Percentiles rank a stretch among this genome's conserved stretches.
phyloP scores from a whole-genome alignment of 768 basidiomycete species.

The Podaxis sp. region DNA sequence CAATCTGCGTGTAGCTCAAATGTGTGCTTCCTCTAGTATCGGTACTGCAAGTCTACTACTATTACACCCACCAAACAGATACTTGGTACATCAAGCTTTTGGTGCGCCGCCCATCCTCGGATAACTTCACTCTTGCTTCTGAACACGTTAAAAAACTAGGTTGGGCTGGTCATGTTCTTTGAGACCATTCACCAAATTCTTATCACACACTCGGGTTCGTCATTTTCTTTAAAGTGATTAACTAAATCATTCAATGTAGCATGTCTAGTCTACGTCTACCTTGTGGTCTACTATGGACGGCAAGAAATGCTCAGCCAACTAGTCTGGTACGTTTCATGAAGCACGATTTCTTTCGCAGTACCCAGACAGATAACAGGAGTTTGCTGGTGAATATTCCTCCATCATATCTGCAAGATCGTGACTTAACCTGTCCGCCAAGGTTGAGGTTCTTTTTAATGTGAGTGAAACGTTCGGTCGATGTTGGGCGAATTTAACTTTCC shows the following conservation, averaged over 20 bases:
- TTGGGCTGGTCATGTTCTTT: slow-evolving; percentile 40
- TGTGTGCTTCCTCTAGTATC: slow-evolving; percentile 36
- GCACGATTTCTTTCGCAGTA: neutral
- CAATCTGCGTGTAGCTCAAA: neutral
- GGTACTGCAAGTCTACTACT: slow-evolving; percentile 51
- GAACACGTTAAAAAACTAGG: slow-evolving; percentile 27
- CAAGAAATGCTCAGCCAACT: slow-evolving; percentile 22
- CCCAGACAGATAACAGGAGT: slow-evolving; percentile 24
- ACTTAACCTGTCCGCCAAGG: slow-evolving; percentile 21
- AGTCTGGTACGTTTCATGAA: slow-evolving; percentile 33
- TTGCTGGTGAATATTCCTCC: slow-evolving; percentile 25
- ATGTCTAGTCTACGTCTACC: slow-evolving; percentile 42
- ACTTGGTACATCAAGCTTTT: slow-evolving; percentile 42
- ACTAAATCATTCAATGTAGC: neutral
- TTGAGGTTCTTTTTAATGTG: slow-evolving; percentile 48
- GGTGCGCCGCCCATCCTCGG: slow-evolving; percentile 24
- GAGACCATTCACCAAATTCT: slow-evolving; percentile 52
- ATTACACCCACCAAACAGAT: slow-evolving; percentile 47
- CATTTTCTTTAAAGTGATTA: neutral
- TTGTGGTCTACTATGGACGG: slow-evolving; percentile 36
- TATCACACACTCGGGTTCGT: slow-evolving; percentile 46
- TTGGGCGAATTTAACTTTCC: neutral
- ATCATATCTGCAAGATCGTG: neutral
- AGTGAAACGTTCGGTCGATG: slow-evolving; percentile 3
- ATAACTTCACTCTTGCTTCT: neutral